These are phyloP conservation scores for Chrysoporthe puriensis DNA, from an alignment of 2,329 filamentous ascomycete species.

Conservation along the genomic window DNA sequence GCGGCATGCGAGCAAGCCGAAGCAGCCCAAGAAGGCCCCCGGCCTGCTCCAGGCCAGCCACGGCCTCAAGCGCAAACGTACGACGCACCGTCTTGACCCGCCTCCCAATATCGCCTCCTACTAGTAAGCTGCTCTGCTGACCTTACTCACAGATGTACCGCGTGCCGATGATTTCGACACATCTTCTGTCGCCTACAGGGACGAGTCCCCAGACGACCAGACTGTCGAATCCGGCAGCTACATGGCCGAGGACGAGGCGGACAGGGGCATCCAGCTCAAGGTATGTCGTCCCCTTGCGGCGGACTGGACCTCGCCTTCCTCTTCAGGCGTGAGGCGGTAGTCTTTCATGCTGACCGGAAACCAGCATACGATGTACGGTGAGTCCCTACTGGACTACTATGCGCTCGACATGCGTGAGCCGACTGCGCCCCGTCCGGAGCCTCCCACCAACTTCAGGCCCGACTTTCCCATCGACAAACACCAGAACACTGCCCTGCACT, in stretches of 20 bases:
- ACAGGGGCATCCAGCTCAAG: constrained; percentile 60
- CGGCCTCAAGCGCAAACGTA: constrained; percentile 25
- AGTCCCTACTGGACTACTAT: constrained; percentile 95
- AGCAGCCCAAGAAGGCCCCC: constrained; percentile 69
- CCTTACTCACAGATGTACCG: constrained; percentile 38
- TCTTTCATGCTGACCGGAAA: constrained; percentile 62
- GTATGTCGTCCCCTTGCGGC: constrained; percentile 12
- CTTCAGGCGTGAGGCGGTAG: background rate
- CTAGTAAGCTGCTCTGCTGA: constrained; percentile 26
- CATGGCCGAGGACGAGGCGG: constrained; percentile 78
- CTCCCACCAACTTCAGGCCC: constrained; percentile 83
- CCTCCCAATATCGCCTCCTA: constrained; percentile 11
- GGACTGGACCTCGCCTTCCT: background rate
- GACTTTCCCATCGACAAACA: constrained; percentile 94
- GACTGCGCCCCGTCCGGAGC: constrained; percentile 72
- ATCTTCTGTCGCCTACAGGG: constrained; percentile 37
- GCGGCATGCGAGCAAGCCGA: constrained; percentile 87
- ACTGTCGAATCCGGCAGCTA: constrained; percentile 85
- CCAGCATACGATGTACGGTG: constrained; percentile 87
- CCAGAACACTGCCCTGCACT: constrained; percentile 90
- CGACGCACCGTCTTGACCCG: constrained; percentile 3
- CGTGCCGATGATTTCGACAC: constrained; percentile 67
- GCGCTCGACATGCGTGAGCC: constrained; percentile 82
- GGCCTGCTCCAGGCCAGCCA: constrained; percentile 32
- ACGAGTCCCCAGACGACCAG: constrained; percentile 81